Base-by-base conservation (phyloP, 2,329 filamentous ascomycete genomes). In the Stagonosporopsis tanaceti region DNA sequence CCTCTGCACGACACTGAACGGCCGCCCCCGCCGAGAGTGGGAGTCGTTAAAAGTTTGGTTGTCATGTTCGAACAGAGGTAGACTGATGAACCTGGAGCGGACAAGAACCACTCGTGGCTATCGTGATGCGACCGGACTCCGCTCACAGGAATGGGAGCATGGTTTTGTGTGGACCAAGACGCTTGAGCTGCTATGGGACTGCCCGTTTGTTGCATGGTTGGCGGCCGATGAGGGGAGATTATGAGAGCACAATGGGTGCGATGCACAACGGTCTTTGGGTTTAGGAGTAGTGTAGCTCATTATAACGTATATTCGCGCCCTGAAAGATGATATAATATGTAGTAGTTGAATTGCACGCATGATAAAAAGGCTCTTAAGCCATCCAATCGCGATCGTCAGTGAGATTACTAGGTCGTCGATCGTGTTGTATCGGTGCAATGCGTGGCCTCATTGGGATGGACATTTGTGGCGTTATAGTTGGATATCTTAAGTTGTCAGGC, bases 371-470 rank as follows among this genome's bases (percentile, higher is more conserved):
- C 27, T 4, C 4, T 55, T 20, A 57, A 30, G 54, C 48, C 45
- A 57, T 38, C 48, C 54, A 57, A 25, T 57, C 54, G 27, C 54
- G 50, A 41, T 57, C 54, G 27, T 57, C 54, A 7, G 54, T 57
- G 32, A 53, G 50, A 22, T 57, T 53, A n/a, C 54, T 57, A 4
- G 27, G 27, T n/a, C 48, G 44, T n/a, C 54, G 54, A 14, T 25
- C 15, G n/a, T 50, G 39, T 15, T 25, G 41, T 8, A 14, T 28
- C 4, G 37, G 35, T 6, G 24, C 12, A 14, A 24, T 34, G 11
- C 17, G 44, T 15, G 25, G 11, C 39, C 47, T 34, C 4, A 47
- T 37, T 12, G 47, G 24, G 15, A 47, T 34, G 12, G 41, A 39
- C 2, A 22, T 3, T 20, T 30, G 28, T 28, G 51, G 24, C 22